Evolutionary conservation across 225 moss, liverwort and hornwort genomes (phyloP), one percentile per base, ranked within the genome.

Genomic region (Sphagnum contortum): DNA sequence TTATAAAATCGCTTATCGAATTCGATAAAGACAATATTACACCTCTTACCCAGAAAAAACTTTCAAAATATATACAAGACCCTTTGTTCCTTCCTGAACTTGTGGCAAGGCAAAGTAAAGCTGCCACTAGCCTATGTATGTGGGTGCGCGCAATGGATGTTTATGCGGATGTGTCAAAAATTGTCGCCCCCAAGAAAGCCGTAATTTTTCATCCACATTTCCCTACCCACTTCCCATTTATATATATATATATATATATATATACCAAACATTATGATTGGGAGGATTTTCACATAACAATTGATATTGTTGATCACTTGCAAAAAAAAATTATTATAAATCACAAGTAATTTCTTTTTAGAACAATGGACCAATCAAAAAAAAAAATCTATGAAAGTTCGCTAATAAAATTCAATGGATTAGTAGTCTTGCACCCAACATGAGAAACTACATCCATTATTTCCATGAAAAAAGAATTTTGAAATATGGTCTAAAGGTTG

Each of bases 121-220:
- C 95, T 48, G 76, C 95, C 9, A 95, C 92, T 47, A 95, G 92
- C 61, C 84, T 95, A 49, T 95, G 95, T 67, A 85, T 95, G 90
- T 95, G 95, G 95, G 92, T 85, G 0, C 81, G 88, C 51, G 95
- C 95, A 6, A 92, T 95, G 92, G 91, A 95, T 74, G 88, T 92
- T 5, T 95, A 95, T 14, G 81, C 92, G 13, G 88, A 95, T 75
- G 80, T 95, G 47, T 76, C 89, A 44, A 95, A 90, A 88, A 72
- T 92, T 56, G 90, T 95, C 49, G 95, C 88, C 60, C 95, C 95
- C 0, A 92, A 92, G 63, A 95, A 92, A 75, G 78, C 70, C 4
- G 87, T 82, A 68, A 66, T 64, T 14, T 64, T 7, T 48, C n/a
- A 46, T 5, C 63, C n/a, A 12, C 51, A 11, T 11, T 62, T 62